A percentile compares a stretch with the other conserved stretches of the same genome.
Evolutionary conservation across 2,329 filamentous ascomycete species (phyloP).

Genomic region (Celoporthe dispersa): DNA sequence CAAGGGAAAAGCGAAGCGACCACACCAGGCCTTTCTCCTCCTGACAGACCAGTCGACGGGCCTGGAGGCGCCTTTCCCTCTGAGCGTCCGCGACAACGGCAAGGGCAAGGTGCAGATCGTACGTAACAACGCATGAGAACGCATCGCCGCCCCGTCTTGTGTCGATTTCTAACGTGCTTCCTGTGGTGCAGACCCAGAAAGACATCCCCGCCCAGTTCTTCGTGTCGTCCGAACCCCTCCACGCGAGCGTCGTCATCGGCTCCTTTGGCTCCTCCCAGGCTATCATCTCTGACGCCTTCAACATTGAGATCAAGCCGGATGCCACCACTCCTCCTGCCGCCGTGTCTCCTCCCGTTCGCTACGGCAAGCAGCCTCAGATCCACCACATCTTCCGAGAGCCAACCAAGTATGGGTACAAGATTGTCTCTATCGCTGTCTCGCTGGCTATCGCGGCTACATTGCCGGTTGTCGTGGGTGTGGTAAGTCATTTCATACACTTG

Average conservation of each 20-base stretch:
- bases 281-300: conserved; percentile 73
- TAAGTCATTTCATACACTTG: conserved; percentile 48
- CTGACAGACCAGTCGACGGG: conserved; percentile 75
- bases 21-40: conserved; percentile 92
- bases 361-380: conserved; percentile 83
- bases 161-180: conserved; percentile 35
- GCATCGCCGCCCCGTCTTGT: neutral
- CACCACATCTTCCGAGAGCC: conserved; percentile 87
- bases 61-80: conserved; percentile 84
- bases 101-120: conserved; percentile 87
- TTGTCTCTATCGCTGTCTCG: conserved; percentile 76
- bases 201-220: conserved; percentile 87
- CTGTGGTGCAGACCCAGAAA: conserved; percentile 70
- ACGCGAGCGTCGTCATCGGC: conserved; percentile 81
- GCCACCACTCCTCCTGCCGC: conserved; percentile 61
- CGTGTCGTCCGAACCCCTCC: conserved; percentile 66
- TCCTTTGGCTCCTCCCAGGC: conserved; percentile 79
- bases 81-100: conserved; percentile 84
- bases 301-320: conserved; percentile 69
- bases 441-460: conserved; percentile 74
- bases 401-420: conserved; percentile 76
- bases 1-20: conserved; percentile 75
- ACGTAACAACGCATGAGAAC: conserved; percentile 44
- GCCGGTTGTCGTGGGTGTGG: conserved; percentile 71
- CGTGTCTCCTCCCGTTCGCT: conserved; percentile 74